These are phyloP conservation scores for Hordeum marinum DNA, from an alignment of 176 grass and related monocot genomes.

Conservation along the genomic window DNA sequence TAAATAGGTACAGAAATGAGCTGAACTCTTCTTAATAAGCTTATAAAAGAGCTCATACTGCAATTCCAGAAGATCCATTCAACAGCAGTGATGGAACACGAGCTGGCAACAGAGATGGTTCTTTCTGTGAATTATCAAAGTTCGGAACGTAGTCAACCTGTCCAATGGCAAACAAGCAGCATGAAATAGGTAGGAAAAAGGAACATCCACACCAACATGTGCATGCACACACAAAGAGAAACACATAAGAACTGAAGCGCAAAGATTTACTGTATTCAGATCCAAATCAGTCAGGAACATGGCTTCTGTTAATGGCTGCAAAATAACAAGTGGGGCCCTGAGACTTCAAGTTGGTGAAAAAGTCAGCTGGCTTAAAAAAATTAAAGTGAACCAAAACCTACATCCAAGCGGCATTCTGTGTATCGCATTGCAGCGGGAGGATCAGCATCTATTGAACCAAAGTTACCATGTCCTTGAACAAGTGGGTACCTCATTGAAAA, in stretches of 20 bases:
- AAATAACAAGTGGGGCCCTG: constrained; percentile 33
- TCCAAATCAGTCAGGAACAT: constrained; percentile 96
- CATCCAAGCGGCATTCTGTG: constrained; percentile 96
- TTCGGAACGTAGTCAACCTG: constrained; percentile 87
- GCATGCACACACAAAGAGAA: background rate
- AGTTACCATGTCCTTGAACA: constrained; percentile 96
- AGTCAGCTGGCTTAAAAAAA: constrained; percentile 19
- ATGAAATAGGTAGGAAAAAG: constrained; percentile 27
- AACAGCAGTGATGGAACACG: constrained; percentile 84
- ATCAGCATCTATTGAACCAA: constrained; percentile 96
- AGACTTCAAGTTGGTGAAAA: constrained; percentile 11
- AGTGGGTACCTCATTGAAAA: constrained; percentile 89
- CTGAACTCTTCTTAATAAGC: constrained; percentile 18
- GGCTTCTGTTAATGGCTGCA: constrained; percentile 85
- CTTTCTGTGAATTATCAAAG: constrained; percentile 97
- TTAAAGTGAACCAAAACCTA: constrained; percentile 43
- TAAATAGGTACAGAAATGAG: constrained; percentile 6
- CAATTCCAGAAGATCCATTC: constrained; percentile 93
- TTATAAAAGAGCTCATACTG: constrained; percentile 45
- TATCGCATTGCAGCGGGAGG: constrained; percentile 98
- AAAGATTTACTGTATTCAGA: constrained; percentile 65
- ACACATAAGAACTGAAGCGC: constrained; percentile 8
- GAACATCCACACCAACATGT: background rate
- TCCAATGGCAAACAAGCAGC: constrained; percentile 19
- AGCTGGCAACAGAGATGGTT: constrained; percentile 87